Evolutionary conservation across 2,329 filamentous ascomycete genomes (phyloP), one percentile per base, ranked within the genome.

Genomic region (Coniochaeta sp.): DNA sequence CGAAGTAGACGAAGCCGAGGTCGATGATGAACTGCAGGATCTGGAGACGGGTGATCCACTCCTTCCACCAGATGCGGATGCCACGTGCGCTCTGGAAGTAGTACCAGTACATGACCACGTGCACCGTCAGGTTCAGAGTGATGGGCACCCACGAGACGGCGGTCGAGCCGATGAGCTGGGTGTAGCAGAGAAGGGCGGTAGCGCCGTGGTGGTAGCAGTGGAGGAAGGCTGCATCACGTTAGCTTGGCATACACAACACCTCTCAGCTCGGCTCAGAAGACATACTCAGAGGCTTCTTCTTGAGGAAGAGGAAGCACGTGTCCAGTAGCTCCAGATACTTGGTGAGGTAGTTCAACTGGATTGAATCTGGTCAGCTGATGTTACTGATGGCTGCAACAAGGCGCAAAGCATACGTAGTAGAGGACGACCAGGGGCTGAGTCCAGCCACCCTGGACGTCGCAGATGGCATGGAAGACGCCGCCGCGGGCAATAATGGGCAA

Each of bases 101-200:
- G 87, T 98, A 98, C 93, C 93, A 97, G 88, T 98, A 98, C 93
- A 98, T 98, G 73, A 97, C 90, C 61, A 98, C 93, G 79, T 98
- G 93, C 59, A 98, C 93, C 65, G 86, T 86, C 72, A 98, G 79
- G 84, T 98, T 98, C 69, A 98, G 86, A 59, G 86, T 89, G 74
- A 98, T 98, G 64, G 89, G 88, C 60, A 96, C 91, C 93, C 93
- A 98, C 62, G 93, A 96, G 60, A 98, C 93, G 50, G 93, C 85
- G 54, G 93, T 98, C 71, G 90, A 86, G 67, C 93, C 93, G 71
- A 96, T 89, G 66, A 98, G 86, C 81, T 98, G 93, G 60, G 92
- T 96, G 83, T 96, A 98, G 89, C 93, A 97, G 69, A 98, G 89
- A 65, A 97, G 88, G 68, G 93, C 93, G 61, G 93, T 98, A 59